Evolutionary conservation across 768 basidiomycete species (phyloP).

Genomic region (Candolleomyces eurysporus): DNA sequence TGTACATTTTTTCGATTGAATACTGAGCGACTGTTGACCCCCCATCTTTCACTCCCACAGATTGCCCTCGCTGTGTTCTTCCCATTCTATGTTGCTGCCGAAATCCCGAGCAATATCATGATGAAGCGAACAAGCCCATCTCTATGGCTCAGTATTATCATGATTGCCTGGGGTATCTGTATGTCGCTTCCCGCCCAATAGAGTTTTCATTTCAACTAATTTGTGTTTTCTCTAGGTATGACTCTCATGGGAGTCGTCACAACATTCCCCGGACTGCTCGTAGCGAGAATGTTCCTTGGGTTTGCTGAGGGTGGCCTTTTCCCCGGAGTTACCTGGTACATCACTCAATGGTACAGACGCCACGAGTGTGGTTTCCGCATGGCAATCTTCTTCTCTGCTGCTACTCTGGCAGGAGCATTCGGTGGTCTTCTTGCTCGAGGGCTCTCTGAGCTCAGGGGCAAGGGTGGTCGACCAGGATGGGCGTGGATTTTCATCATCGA

Average conservation of each 20-base stretch:
- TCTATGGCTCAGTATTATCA: constrained; percentile 30
- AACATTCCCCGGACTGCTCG: constrained; percentile 21
- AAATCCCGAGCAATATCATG: constrained; percentile 33
- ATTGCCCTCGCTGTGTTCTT: constrained; percentile 30
- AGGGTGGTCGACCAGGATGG: constrained; percentile 27
- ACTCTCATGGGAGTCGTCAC: constrained; percentile 30
- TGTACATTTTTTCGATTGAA: neutral
- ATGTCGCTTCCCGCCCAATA: constrained; percentile 6
- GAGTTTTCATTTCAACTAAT: neutral
- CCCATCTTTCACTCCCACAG: constrained; percentile 7
- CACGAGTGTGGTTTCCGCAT: constrained; percentile 31
- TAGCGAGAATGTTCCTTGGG: constrained; percentile 27
- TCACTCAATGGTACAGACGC: constrained; percentile 29
- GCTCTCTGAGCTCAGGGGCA: constrained; percentile 24
- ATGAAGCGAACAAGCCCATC: constrained; percentile 34
- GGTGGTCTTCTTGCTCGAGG: constrained; percentile 29
- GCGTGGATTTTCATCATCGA: constrained; percentile 34
- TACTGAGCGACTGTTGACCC: neutral
- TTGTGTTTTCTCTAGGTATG: constrained; percentile 19
- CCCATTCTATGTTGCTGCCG: constrained; percentile 30
- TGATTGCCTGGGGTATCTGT: constrained; percentile 31
- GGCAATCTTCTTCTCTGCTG: constrained; percentile 33
- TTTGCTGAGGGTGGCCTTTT: constrained; percentile 30
- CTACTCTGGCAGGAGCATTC: constrained; percentile 31
- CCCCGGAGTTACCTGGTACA: constrained; percentile 30